A percentile compares a stretch with the other conserved stretches of the same genome.
These are phyloP conservation scores for Phoma sp. DNA, from an alignment of 2,329 filamentous ascomycete genomes.

Conservation along the genomic window DNA sequence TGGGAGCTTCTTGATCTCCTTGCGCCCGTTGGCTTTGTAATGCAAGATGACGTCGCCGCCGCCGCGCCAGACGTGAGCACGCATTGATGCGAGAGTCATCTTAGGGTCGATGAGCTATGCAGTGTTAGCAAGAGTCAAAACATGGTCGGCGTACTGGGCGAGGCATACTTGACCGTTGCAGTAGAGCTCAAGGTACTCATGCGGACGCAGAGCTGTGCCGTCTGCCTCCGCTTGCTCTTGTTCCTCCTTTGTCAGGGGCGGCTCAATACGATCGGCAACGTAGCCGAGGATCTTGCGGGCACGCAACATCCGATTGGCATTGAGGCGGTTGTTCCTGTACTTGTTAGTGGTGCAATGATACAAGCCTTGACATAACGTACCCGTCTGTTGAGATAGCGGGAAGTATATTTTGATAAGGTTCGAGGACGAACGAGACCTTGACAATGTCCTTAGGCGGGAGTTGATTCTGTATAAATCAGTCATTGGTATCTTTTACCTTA, in stretches of 20 bases:
- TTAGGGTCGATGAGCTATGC: constrained; percentile 69
- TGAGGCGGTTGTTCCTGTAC: constrained; percentile 79
- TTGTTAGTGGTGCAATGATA: constrained; percentile 8
- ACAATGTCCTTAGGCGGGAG: constrained; percentile 87
- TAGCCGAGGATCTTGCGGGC: constrained; percentile 95
- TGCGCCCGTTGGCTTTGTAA: constrained; percentile 91
- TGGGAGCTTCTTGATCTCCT: constrained; percentile 56
- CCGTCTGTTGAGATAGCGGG: constrained; percentile 78
- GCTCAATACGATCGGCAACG: constrained; percentile 88
- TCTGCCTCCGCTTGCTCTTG: constrained; percentile 48
- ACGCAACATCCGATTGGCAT: constrained; percentile 94
- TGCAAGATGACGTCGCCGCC: constrained; percentile 90
- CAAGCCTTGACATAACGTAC: constrained; percentile 49
- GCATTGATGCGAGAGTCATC: constrained; percentile 93
- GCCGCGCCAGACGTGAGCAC: constrained; percentile 91
- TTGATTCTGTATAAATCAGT: constrained; percentile 64
- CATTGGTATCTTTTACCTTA: background rate
- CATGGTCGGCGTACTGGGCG: background rate
- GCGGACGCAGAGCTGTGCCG: constrained; percentile 65
- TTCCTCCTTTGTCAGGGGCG: constrained; percentile 63
- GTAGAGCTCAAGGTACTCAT: constrained; percentile 94
- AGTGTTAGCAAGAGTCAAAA: background rate
- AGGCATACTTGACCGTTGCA: constrained; percentile 84
- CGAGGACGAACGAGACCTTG: constrained; percentile 92
- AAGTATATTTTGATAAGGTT: constrained; percentile 77